Evolutionary conservation across 441 rosid genomes (phyloP).

Genomic region (Manihot esculenta): DNA sequence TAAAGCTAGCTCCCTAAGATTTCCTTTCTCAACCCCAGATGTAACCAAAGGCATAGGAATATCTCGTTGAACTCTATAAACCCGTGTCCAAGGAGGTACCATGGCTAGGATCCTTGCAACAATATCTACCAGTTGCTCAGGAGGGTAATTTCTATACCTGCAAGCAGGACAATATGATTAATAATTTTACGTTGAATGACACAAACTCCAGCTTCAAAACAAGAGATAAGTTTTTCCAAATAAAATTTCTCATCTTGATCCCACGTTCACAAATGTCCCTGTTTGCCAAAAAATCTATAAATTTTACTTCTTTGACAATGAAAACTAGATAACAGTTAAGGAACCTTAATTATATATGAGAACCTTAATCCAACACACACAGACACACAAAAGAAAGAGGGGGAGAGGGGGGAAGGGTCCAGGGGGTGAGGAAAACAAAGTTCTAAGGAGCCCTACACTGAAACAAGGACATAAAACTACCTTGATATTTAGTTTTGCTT

Average conservation of each 20-base stretch:
- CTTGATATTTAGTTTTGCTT: neutral
- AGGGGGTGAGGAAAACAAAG: too few species aligned
- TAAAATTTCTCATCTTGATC: neutral
- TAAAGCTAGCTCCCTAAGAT: conserved; percentile 94
- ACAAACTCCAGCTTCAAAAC: neutral
- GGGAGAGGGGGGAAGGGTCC: too few species aligned
- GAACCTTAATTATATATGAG: neutral
- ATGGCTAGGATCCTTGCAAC: conserved; percentile 95
- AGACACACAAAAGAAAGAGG: too few species aligned
- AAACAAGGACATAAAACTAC: neutral
- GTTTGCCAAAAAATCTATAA: neutral
- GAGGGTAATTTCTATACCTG: conserved; percentile 94
- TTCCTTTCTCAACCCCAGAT: conserved; percentile 99
- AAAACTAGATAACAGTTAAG: neutral
- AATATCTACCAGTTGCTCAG: conserved; percentile 97
- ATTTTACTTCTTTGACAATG: neutral
- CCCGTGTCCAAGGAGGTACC: conserved; percentile 99
- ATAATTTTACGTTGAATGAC: neutral
- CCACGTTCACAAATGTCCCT: neutral
- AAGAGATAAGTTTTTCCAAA: neutral
- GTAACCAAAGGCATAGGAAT: conserved; percentile 99
- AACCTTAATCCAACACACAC: too few species aligned
- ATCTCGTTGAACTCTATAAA: conserved; percentile 97
- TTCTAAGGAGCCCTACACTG: neutral
- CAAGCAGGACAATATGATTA: conserved; percentile 22